Evolutionary conservation across 2,329 filamentous ascomycete species (phyloP).

Genomic region (Talaromyces sp.): DNA sequence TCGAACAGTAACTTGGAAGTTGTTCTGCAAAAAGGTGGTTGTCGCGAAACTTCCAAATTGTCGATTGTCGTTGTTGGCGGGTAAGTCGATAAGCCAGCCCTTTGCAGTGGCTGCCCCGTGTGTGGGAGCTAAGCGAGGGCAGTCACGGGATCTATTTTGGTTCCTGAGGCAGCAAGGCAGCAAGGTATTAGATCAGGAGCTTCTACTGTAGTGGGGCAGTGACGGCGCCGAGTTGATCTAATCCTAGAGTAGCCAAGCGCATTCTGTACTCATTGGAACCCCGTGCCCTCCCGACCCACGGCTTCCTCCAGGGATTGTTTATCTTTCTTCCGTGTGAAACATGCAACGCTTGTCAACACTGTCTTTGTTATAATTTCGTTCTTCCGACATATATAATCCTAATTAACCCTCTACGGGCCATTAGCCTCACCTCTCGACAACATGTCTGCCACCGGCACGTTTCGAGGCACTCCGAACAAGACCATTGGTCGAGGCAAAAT

Average conservation of each 20-base stretch:
- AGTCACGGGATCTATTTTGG: constrained; percentile 25
- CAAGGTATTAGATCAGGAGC: background rate
- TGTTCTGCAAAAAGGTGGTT: constrained; percentile 23
- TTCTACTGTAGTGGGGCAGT: constrained; percentile 4
- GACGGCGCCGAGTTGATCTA: background rate
- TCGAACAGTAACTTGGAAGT: constrained; percentile 29
- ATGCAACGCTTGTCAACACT: background rate
- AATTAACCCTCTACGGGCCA: constrained; percentile 18
- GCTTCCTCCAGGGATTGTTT: constrained; percentile 20
- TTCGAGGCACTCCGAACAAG: constrained; percentile 55
- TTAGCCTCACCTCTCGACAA: constrained; percentile 22
- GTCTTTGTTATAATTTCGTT: background rate
- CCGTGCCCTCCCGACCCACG: constrained; percentile 17
- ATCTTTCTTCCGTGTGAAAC: constrained; percentile 13
- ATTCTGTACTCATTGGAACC: constrained; percentile 1
- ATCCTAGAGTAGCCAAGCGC: background rate
- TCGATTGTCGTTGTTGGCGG: constrained; percentile 41
- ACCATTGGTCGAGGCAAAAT: constrained; percentile 54
- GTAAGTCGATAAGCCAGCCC: constrained; percentile 32
- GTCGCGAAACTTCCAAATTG: constrained; percentile 24
- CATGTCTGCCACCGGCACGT: constrained; percentile 60
- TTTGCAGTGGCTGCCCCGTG: constrained; percentile 28
- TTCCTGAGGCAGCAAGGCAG: constrained; percentile 20
- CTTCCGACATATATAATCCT: constrained; percentile 7
- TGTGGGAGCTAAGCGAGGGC: constrained; percentile 40